phyloP scores from a whole-genome alignment of 305 asterid genomes.

The Salvia sclarea region DNA sequence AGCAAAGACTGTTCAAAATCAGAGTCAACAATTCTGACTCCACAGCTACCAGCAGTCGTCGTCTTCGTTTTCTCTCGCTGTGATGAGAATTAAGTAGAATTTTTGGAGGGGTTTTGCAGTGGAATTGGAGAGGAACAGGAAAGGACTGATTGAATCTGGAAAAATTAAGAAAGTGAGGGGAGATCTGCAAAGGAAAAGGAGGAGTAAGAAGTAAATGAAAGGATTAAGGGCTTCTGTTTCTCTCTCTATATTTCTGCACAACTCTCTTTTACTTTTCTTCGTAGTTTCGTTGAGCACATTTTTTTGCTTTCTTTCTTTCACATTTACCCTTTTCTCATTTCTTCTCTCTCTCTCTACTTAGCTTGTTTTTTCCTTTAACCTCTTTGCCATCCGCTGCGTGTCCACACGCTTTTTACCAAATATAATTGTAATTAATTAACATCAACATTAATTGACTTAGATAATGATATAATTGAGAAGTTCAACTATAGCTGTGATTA shows the following conservation, averaged over 20 bases:
- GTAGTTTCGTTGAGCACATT: slow-evolving; percentile 32
- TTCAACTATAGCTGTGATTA: background rate
- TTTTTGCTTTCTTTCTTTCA: slow-evolving; percentile 31
- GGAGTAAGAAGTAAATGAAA: slow-evolving; percentile 29
- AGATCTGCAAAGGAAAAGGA: slow-evolving; percentile 29
- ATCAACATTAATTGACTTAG: background rate
- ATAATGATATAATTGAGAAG: background rate
- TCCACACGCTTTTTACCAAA: background rate
- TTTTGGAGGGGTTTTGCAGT: background rate
- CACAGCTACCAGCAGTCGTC: background rate
- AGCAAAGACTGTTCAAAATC: slow-evolving; percentile 3
- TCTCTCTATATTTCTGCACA: slow-evolving; percentile 27
- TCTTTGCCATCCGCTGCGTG: background rate
- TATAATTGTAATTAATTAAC: too few species aligned
- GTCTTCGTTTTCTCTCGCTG: background rate
- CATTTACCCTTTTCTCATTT: slow-evolving; percentile 26
- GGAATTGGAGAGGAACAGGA: background rate
- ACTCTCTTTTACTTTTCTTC: slow-evolving; percentile 37
- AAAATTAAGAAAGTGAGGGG: slow-evolving; percentile 15
- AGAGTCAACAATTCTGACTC: slow-evolving; percentile 24
- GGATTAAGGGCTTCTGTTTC: slow-evolving; percentile 17
- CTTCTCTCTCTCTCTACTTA: background rate
- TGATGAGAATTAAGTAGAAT: background rate
- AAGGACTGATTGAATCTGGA: slow-evolving; percentile 32
- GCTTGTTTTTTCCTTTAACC: background rate